phyloP scores from a whole-genome alignment of 140 eudicot species.

The Erigeron philadelphicus region DNA sequence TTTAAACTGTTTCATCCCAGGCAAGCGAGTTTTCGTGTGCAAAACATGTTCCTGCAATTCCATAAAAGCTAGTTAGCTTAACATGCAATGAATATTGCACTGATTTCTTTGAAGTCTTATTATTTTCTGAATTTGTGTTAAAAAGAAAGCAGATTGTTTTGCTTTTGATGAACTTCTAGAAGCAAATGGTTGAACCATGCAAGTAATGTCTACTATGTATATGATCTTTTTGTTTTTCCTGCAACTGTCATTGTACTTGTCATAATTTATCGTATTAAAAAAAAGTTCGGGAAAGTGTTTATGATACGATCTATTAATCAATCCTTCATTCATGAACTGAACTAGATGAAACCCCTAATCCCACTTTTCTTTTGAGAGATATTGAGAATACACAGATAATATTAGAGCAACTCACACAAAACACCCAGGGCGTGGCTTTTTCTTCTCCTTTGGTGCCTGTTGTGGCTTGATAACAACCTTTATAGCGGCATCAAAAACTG shows the following conservation, averaged over 20 bases:
- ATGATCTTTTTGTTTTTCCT: no score
- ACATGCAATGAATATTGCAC: background rate
- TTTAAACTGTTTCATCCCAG: slow-evolving; percentile 27
- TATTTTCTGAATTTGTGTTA: background rate
- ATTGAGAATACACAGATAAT: background rate
- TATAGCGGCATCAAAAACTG: slow-evolving; percentile 91
- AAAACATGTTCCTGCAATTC: slow-evolving; percentile 42
- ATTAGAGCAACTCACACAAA: slow-evolving; percentile 49
- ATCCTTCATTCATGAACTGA: background rate
- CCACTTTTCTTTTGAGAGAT: background rate
- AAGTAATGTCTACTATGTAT: background rate
- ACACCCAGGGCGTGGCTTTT: slow-evolving; percentile 73
- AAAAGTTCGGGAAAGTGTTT: background rate
- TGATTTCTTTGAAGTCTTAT: background rate
- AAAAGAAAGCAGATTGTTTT: background rate
- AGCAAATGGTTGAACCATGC: background rate
- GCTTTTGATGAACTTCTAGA: slow-evolving; percentile 7
- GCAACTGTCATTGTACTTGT: background rate
- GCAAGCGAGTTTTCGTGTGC: slow-evolving; percentile 39
- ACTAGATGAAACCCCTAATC: background rate
- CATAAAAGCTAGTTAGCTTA: slow-evolving; percentile 19
- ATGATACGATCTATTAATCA: background rate
- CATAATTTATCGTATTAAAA: background rate
- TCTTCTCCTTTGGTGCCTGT: slow-evolving; percentile 78
- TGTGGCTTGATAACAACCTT: slow-evolving; percentile 89